Evolutionary conservation across 2,329 filamentous ascomycete species (phyloP).

Genomic region (Claviceps sorghi): DNA sequence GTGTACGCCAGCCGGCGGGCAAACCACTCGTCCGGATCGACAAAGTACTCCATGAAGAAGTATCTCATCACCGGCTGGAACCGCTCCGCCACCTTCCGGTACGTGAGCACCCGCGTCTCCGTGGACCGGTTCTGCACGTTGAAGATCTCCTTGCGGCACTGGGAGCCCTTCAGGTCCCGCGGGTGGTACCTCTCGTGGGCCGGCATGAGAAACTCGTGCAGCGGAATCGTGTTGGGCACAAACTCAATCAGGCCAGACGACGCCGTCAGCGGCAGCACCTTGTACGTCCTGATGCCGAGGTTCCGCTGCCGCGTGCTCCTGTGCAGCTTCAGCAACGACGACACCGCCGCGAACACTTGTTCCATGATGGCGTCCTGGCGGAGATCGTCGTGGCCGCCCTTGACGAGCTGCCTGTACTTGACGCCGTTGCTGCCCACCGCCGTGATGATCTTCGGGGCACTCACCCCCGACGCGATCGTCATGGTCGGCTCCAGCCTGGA

Average conservation of each 20-base stretch:
- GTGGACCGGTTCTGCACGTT: constrained; percentile 55
- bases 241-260: constrained; percentile 92
- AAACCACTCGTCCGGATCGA: constrained; percentile 94
- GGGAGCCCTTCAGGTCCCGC: constrained; percentile 59
- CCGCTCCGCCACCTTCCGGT: constrained; percentile 60
- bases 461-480: constrained; percentile 77
- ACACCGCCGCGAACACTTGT: constrained; percentile 95
- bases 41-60: constrained; percentile 93
- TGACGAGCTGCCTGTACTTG: constrained; percentile 80
- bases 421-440: constrained; percentile 63
- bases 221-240: constrained; percentile 78
- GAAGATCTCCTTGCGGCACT: constrained; percentile 67
- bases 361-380: constrained; percentile 98
- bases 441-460: constrained; percentile 85
- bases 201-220: constrained; percentile 84
- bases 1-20: constrained; percentile 78
- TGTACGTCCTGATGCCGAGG: constrained; percentile 88
- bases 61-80: constrained; percentile 91
- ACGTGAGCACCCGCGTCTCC: constrained; percentile 59
- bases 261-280: constrained; percentile 77
- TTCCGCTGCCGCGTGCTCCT: constrained; percentile 75
- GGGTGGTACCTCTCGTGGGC: constrained; percentile 81
- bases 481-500: constrained; percentile 58
- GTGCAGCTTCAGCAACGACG: constrained; percentile 73
- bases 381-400: constrained; percentile 89